Conservation (phyloP, 352 stramenopile genomes). For the Globisporangium recalcitrans region DNA sequence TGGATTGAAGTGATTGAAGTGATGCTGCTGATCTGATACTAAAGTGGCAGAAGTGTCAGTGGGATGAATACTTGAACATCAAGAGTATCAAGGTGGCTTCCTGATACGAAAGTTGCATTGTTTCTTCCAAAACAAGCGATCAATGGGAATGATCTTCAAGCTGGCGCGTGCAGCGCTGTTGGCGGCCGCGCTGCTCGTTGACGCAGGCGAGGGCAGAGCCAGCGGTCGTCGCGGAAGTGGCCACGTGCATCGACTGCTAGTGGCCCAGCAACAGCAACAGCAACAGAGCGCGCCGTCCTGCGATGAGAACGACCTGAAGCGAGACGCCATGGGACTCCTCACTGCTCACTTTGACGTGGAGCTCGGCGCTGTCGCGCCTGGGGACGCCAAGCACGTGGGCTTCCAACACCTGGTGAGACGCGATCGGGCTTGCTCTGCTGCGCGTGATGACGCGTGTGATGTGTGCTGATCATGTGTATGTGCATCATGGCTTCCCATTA, state of each 20-base stretch:
- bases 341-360: slow-evolving; percentile 53
- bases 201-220: not conserved
- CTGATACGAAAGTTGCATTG: no score
- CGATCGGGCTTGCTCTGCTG: not conserved
- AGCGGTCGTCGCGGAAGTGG: not conserved
- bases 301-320: slow-evolving; percentile 44
- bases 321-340: slow-evolving; percentile 39
- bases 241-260: not conserved
- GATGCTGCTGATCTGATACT: no score
- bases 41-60: no score
- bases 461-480: not conserved
- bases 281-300: slow-evolving; percentile 17
- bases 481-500: slow-evolving; percentile 10
- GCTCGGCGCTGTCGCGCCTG: slow-evolving; percentile 60
- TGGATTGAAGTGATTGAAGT: no score
- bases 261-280: not conserved
- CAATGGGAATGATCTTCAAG: no score
- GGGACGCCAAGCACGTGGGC: slow-evolving; percentile 36
- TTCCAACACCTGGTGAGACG: slow-evolving; percentile 75
- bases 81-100: no score
- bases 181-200: not conserved
- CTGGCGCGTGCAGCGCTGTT: not conserved
- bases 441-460: not conserved
- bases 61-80: no score
- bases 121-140: no score